A percentile compares a stretch with the other conserved stretches of the same genome.
Evolutionary conservation across 164 flowering plant species (phyloP).

Genomic region (Cinnamomum chago): DNA sequence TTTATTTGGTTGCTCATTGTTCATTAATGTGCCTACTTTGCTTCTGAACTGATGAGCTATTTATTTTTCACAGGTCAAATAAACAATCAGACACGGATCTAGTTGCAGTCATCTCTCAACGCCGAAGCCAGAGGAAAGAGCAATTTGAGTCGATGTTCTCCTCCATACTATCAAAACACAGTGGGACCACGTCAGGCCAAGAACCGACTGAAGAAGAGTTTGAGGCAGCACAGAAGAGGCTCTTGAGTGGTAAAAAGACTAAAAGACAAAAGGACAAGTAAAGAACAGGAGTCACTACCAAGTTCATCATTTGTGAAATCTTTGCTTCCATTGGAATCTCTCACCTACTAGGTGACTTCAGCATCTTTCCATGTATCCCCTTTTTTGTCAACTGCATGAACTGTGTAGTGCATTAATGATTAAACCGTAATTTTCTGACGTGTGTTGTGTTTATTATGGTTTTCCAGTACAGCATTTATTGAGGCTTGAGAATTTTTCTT

Average conservation of each 20-base stretch:
- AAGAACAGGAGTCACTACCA: neutral
- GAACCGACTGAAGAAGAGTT: constrained; percentile 95
- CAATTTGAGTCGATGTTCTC: constrained; percentile 77
- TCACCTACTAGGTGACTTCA: neutral
- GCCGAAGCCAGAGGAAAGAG: constrained; percentile 69
- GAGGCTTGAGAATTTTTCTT: too few species aligned
- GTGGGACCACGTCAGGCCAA: constrained; percentile 28
- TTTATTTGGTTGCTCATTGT: neutral
- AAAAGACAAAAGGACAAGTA: neutral
- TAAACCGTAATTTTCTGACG: too few species aligned
- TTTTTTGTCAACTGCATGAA: neutral
- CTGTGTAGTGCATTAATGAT: neutral
- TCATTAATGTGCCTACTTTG: neutral
- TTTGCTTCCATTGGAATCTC: neutral
- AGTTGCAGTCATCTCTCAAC: constrained; percentile 68
- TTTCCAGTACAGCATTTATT: too few species aligned
- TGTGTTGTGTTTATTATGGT: too few species aligned
- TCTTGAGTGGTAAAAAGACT: constrained; percentile 31
- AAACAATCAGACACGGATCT: constrained; percentile 56
- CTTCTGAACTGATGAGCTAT: neutral
- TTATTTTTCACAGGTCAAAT: constrained; percentile 38
- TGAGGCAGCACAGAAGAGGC: constrained; percentile 68
- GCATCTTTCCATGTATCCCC: neutral
- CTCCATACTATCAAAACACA: constrained; percentile 57
- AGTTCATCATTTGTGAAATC: neutral